Conservation (phyloP, 2,329 filamentous ascomycete species). For the Geosmithia flava region DNA sequence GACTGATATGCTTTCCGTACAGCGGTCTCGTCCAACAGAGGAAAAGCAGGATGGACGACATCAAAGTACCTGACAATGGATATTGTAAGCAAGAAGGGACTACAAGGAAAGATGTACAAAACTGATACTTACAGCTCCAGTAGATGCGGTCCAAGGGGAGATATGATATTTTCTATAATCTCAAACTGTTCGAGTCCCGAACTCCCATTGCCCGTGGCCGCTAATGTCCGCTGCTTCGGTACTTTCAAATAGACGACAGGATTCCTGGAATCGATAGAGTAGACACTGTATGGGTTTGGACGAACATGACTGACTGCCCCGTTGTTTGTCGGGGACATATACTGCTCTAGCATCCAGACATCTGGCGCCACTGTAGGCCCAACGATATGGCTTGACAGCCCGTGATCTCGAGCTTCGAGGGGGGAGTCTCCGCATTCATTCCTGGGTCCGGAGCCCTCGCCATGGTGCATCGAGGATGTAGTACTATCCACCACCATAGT, state of each 20-base stretch:
- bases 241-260: constrained; percentile 3
- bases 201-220: background rate
- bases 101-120: background rate
- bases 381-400: constrained; percentile 1
- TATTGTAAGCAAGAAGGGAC: background rate
- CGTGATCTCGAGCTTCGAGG: background rate
- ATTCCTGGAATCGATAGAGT: constrained; percentile 1
- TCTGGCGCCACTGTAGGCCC: constrained; percentile 1
- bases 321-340: background rate
- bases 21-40: constrained; percentile 1
- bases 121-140: constrained; percentile 1
- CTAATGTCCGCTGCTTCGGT: background rate
- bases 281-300: constrained; percentile 2
- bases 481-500: background rate
- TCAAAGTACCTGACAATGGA: constrained; percentile 1
- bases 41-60: constrained; percentile 3
- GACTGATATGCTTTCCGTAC: background rate
- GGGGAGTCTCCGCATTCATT: background rate
- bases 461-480: background rate
- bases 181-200: constrained; percentile 2
- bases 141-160: background rate
- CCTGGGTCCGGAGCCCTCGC: background rate
- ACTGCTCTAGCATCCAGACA: constrained; percentile 1
- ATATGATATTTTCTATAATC: constrained; percentile 1
- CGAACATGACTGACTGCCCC: background rate